These are phyloP conservation scores for Apiotrichum sp. DNA, from an alignment of 1,284 basidiomycete species.

Conservation along the genomic window DNA sequence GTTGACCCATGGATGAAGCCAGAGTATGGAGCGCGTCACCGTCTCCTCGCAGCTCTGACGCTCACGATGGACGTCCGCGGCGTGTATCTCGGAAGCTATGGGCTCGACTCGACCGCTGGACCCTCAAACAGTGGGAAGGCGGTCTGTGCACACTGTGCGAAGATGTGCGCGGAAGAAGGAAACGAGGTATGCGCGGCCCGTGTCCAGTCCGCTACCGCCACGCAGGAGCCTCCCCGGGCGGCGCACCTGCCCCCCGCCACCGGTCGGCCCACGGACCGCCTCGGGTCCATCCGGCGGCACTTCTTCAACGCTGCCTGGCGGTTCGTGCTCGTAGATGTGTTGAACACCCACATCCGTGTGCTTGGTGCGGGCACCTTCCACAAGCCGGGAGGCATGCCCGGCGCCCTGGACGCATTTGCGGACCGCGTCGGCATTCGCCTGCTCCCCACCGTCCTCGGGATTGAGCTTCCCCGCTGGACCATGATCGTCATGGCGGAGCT, in stretches of 20 bases:
- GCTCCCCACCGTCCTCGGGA: slow-evolving; percentile 15
- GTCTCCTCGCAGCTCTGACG: slow-evolving; percentile 24
- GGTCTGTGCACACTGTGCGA: too few species aligned
- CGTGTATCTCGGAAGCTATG: slow-evolving; percentile 27
- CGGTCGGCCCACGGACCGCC: background rate
- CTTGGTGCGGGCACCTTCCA: slow-evolving; percentile 21
- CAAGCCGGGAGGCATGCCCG: slow-evolving; percentile 10
- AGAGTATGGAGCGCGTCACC: slow-evolving; percentile 13
- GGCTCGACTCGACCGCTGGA: slow-evolving; percentile 11
- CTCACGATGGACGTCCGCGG: slow-evolving; percentile 28
- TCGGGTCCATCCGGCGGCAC: background rate
- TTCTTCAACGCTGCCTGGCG: background rate
- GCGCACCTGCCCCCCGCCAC: background rate
- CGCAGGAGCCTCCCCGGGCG: background rate
- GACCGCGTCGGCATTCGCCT: slow-evolving; percentile 18
- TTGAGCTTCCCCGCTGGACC: slow-evolving; percentile 1
- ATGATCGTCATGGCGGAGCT: slow-evolving; percentile 17
- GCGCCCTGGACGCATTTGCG: slow-evolving; percentile 21
- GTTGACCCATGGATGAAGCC: slow-evolving; percentile 26
- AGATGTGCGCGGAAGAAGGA: too few species aligned
- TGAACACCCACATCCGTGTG: background rate
- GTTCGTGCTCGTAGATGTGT: background rate
- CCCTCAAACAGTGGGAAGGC: background rate
- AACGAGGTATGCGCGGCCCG: too few species aligned
- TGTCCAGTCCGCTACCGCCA: too few species aligned